Evolutionary conservation across 1,139 yeast species (phyloP).

Genomic region (Meyerozyma elateridarum): DNA sequence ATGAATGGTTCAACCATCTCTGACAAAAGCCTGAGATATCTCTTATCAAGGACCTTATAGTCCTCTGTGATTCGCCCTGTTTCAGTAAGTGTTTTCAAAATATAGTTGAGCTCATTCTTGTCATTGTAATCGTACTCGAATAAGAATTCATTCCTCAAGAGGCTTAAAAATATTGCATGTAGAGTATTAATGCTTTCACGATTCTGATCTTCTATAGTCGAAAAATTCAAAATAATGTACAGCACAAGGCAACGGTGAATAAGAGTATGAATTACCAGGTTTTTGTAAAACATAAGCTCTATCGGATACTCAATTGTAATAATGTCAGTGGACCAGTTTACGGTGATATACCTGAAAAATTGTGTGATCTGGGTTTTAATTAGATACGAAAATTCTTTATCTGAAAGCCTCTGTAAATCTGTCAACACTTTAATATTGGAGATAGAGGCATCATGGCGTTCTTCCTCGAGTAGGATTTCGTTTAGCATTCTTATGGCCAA

Average conservation of each 20-base stretch:
- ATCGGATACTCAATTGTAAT: constrained; percentile 32
- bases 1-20: constrained; percentile 37
- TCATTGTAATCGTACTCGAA: constrained; percentile 38
- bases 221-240: constrained; percentile 21
- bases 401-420: constrained; percentile 11
- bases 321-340: constrained; percentile 23
- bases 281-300: constrained; percentile 43
- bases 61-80: constrained; percentile 13
- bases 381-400: constrained; percentile 16
- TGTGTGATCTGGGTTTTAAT: constrained; percentile 26
- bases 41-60: constrained; percentile 21
- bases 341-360: constrained; percentile 32
- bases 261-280: constrained; percentile 37
- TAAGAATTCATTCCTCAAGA: constrained; percentile 41
- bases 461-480: no score
- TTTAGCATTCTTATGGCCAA: no score
- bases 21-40: constrained; percentile 22
- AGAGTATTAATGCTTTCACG: constrained; percentile 23
- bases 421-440: no score
- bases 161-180: constrained; percentile 34
- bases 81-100: constrained; percentile 25
- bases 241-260: constrained; percentile 35
- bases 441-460: no score
- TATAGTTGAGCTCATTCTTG: constrained; percentile 25
- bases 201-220: constrained; percentile 14